Percentiles rank a stretch among this genome's conserved stretches.
These are phyloP conservation scores for Calonectria hawksworthii DNA, from an alignment of 2,329 filamentous ascomycete genomes.

Conservation along the genomic window DNA sequence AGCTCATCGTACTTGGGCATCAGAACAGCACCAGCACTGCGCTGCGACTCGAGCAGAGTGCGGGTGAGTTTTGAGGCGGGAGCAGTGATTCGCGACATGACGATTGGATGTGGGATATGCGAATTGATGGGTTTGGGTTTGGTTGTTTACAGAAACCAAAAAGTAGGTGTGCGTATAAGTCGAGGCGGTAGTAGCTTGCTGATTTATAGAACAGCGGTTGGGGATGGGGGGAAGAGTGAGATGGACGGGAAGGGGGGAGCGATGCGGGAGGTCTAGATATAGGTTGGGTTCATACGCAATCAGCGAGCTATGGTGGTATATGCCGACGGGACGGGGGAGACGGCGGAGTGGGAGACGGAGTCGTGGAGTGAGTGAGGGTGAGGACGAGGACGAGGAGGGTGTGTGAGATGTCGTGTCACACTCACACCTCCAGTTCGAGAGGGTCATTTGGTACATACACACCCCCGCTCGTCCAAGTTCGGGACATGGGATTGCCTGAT, in stretches of 20 bases:
- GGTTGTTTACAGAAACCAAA: not conserved
- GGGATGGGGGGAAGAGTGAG: not conserved
- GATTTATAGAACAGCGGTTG: not conserved
- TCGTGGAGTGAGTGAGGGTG: not conserved
- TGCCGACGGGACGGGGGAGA: not conserved
- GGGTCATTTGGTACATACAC: conserved; percentile 8
- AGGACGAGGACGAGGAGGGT: not conserved
- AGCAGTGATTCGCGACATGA: conserved; percentile 65
- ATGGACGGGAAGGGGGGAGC: not conserved
- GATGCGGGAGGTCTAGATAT: conserved; percentile 25
- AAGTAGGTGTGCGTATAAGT: not conserved
- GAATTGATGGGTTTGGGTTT: not conserved
- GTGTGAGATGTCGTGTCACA: conserved; percentile 9
- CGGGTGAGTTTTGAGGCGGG: conserved; percentile 65
- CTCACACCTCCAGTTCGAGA: conserved; percentile 4
- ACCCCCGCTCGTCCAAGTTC: conserved; percentile 6
- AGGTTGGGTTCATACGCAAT: conserved; percentile 17
- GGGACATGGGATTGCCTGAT: conserved; percentile 15
- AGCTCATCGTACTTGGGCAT: conserved; percentile 65
- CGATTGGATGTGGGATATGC: conserved; percentile 14
- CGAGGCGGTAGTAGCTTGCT: not conserved
- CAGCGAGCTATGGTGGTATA: not conserved
- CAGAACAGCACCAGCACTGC: conserved; percentile 55
- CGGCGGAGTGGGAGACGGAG: conserved; percentile 1
- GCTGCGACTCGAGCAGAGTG: conserved; percentile 59